Percentiles rank a stretch among this genome's conserved stretches.
Conservation (phyloP, 2,329 filamentous ascomycete species). For the Colletotrichum sp. region DNA sequence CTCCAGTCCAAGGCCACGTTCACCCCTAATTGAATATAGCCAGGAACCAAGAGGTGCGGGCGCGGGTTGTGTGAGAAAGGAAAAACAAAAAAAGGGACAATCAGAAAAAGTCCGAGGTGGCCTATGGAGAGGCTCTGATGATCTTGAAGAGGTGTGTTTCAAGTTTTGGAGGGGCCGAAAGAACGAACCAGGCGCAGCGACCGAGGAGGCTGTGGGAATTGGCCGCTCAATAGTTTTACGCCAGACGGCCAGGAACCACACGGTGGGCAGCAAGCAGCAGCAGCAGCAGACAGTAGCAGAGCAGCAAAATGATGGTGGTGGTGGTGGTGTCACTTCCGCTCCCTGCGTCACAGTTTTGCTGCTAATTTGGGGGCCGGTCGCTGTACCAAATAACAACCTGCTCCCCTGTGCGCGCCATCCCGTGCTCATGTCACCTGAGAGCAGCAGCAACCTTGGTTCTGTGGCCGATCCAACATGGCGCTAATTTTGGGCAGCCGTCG, state of each 20-base stretch:
- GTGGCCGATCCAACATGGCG: background rate
- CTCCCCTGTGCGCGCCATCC: background rate
- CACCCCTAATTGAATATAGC: background rate
- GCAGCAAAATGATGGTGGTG: background rate
- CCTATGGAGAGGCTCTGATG: background rate
- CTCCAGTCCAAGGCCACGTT: background rate
- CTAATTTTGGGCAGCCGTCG: background rate
- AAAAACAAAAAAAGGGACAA: background rate
- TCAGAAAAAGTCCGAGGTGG: background rate
- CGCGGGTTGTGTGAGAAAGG: background rate
- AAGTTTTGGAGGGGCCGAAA: background rate
- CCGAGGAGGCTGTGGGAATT: background rate
- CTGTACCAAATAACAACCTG: background rate
- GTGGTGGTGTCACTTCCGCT: constrained; percentile 3
- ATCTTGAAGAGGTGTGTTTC: constrained; percentile 3
- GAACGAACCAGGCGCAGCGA: background rate
- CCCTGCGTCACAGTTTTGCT: background rate
- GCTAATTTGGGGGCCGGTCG: constrained; percentile 1
- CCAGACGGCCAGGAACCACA: background rate
- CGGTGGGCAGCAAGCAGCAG: background rate
- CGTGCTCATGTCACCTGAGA: background rate
- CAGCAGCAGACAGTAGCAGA: background rate
- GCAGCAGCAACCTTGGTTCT: background rate
- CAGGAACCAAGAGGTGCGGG: background rate
- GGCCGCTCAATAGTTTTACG: background rate